A percentile compares a stretch with the other conserved stretches of the same genome.
Conservation (phyloP, 352 stramenopile species). For the Pythium scleroteichum region DNA sequence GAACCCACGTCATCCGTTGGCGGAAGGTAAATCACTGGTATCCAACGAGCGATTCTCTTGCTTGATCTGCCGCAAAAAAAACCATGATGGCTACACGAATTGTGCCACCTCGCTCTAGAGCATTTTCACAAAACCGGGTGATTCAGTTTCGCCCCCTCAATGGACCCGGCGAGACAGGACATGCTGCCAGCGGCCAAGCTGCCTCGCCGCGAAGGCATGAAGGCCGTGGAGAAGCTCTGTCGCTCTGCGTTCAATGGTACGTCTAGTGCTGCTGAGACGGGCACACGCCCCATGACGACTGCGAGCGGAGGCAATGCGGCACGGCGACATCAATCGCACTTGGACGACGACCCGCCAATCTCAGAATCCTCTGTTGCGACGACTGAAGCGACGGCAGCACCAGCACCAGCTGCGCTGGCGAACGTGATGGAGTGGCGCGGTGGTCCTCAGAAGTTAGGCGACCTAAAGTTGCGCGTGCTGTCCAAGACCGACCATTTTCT, state of each 20-base stretch:
- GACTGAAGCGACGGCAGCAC: conserved; percentile 16
- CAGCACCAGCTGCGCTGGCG: neutral
- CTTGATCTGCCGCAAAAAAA: too few species aligned
- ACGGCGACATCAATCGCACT: conserved; percentile 53
- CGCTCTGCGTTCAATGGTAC: neutral
- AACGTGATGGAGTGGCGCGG: conserved; percentile 37
- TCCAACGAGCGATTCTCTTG: too few species aligned
- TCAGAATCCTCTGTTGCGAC: neutral
- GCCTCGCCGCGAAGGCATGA: conserved; percentile 28
- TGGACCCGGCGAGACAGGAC: conserved; percentile 9
- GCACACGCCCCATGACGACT: conserved; percentile 10
- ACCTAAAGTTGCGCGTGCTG: conserved; percentile 62
- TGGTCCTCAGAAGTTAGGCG: conserved; percentile 49
- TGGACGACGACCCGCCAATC: conserved; percentile 29
- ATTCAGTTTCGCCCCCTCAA: neutral
- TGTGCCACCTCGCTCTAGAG: neutral
- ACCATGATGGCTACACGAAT: conserved; percentile 15
- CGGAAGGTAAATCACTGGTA: too few species aligned
- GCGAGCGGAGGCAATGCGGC: conserved; percentile 24
- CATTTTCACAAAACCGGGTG: conserved; percentile 9
- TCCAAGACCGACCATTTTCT: conserved; percentile 52
- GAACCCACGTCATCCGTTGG: too few species aligned
- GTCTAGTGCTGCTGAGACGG: neutral
- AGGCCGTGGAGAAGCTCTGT: conserved; percentile 29
- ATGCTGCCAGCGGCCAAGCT: conserved; percentile 27